phyloP scores from a whole-genome alignment of 805 yeast species.

The Zygosaccharomyces kombuchaensis region DNA sequence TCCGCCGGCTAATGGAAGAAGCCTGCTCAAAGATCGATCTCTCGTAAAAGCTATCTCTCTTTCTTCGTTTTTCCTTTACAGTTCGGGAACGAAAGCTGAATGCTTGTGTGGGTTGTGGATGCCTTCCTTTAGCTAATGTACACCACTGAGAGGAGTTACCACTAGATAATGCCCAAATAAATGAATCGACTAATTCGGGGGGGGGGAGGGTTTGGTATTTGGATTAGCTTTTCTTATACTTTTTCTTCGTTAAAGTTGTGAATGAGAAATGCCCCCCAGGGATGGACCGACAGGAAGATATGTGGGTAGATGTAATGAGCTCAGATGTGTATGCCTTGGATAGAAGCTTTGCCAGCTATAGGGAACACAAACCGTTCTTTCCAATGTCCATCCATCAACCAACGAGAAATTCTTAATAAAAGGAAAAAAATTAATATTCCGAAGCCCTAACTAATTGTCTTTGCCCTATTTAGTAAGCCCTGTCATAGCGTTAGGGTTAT shows the following conservation, averaged over 20 bases:
- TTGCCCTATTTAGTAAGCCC: neutral
- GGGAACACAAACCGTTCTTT: neutral
- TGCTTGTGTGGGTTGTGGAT: neutral
- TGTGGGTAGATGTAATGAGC: neutral
- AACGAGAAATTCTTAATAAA: neutral
- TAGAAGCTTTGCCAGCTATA: neutral
- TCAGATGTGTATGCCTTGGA: neutral
- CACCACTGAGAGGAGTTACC: constrained; percentile 3
- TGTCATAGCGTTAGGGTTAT: neutral
- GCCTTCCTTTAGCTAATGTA: constrained; percentile 2
- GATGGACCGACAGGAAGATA: neutral
- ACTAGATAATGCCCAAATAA: constrained; percentile 2
- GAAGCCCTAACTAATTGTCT: neutral
- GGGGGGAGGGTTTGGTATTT: neutral
- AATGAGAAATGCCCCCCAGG: neutral
- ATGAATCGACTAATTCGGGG: neutral
- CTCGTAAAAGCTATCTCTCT: neutral
- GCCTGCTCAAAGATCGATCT: neutral
- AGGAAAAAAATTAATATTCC: neutral
- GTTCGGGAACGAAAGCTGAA: neutral
- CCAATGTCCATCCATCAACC: neutral
- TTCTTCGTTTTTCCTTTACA: neutral
- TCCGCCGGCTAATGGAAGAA: neutral
- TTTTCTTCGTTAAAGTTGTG: neutral
- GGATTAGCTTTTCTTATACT: neutral